phyloP scores from a whole-genome alignment of 2,329 filamentous ascomycete species.

The Colletotrichum kahawae region DNA sequence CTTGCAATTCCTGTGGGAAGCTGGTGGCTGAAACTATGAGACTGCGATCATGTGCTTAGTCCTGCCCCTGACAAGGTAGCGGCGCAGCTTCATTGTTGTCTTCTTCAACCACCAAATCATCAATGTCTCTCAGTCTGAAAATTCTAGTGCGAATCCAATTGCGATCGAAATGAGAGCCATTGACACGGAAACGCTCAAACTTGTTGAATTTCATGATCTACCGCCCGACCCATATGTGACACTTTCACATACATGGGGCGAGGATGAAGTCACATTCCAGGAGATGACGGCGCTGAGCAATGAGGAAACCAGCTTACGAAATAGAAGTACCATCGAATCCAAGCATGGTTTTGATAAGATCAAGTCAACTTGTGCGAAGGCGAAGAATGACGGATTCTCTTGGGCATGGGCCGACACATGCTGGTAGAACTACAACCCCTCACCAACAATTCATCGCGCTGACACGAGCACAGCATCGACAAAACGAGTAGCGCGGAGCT shows the following conservation, averaged over 20 bases:
- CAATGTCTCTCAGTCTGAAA: not conserved
- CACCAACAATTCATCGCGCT: not conserved
- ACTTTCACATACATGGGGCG: conserved; percentile 40
- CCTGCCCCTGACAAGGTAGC: not conserved
- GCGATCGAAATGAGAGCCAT: conserved; percentile 26
- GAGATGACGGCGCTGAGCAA: not conserved
- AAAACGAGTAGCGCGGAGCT: conserved; percentile 29
- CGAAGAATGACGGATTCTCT: conserved; percentile 23
- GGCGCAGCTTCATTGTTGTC: not conserved
- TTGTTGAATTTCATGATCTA: conserved; percentile 24
- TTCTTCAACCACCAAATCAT: not conserved
- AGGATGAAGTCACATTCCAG: conserved; percentile 32
- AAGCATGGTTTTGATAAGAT: conserved; percentile 25
- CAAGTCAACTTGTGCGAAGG: conserved; percentile 22
- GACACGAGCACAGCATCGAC: conserved; percentile 24
- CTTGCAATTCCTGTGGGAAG: accelerated
- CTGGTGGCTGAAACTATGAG: not conserved
- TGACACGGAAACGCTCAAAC: conserved; percentile 21
- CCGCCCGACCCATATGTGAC: conserved; percentile 31
- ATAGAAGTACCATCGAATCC: not conserved
- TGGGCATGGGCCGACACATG: conserved; percentile 34
- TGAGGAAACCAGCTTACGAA: not conserved
- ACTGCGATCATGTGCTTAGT: not conserved
- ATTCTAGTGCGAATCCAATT: accelerated
- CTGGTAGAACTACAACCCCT: not conserved